Conservation (phyloP, 768 basidiomycete genomes). For the Dentipellis fragilis region DNA sequence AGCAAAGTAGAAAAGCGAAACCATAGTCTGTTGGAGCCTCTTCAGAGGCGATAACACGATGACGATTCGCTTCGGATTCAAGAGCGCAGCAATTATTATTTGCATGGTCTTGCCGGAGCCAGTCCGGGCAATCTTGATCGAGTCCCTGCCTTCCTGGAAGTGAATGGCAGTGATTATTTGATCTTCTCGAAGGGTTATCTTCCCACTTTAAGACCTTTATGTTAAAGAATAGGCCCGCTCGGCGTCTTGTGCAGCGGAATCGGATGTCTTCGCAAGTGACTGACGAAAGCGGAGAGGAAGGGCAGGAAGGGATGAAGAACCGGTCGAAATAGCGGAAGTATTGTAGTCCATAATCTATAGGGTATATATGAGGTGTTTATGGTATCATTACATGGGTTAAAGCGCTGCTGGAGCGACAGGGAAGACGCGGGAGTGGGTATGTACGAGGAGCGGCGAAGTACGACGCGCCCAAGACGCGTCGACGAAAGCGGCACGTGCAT, state of each 20-base stretch:
- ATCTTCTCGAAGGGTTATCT: background rate
- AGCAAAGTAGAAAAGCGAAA: no score
- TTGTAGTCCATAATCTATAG: no score
- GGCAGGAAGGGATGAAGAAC: background rate
- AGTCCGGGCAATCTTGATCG: background rate
- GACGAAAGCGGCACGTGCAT: no score
- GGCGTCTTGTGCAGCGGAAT: background rate
- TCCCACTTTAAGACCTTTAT: background rate
- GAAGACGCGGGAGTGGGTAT: no score
- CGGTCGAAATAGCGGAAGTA: no score
- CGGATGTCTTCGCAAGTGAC: background rate
- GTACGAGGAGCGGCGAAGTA: no score
- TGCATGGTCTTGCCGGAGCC: slow-evolving; percentile 1
- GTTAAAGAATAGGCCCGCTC: background rate
- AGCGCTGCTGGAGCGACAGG: no score
- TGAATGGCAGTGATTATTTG: background rate
- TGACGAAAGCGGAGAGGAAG: background rate
- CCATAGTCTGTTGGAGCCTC: background rate
- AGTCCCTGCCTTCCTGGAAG: background rate
- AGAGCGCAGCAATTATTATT: background rate
- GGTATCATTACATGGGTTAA: no score
- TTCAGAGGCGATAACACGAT: background rate
- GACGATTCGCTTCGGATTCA: background rate
- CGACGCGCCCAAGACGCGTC: no score
- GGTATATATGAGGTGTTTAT: no score